Percentiles rank a stretch among this genome's conserved stretches.
These are phyloP conservation scores for Pseudogymnoascus sp. DNA, from an alignment of 2,329 filamentous ascomycete species.

Conservation along the genomic window DNA sequence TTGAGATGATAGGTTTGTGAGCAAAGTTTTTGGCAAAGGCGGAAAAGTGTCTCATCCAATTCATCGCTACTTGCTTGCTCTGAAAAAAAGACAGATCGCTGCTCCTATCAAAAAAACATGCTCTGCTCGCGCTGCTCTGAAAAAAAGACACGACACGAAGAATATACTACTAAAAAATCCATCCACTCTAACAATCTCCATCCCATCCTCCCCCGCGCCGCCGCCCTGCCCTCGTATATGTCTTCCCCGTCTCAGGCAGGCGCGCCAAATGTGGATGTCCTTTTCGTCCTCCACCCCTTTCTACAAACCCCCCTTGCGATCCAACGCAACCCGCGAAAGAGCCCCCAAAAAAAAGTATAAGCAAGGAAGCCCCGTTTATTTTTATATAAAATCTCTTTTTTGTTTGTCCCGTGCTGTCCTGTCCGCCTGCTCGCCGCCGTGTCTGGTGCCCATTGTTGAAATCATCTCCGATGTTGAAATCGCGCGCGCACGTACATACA, in stretches of 20 bases:
- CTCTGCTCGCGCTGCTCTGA: not conserved
- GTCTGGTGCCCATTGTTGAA: not conserved
- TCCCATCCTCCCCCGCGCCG: not conserved
- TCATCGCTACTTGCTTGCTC: not conserved
- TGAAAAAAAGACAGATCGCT: too few species aligned
- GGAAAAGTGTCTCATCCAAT: not conserved
- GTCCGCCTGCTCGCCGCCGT: not conserved
- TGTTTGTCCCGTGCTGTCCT: not conserved
- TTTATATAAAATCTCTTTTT: not conserved
- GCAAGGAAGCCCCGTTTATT: not conserved
- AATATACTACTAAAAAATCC: not conserved
- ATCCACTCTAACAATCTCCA: not conserved
- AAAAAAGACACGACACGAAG: not conserved
- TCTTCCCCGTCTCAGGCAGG: not conserved
- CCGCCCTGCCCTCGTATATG: not conserved
- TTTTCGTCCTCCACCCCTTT: not conserved
- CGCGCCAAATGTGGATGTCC: not conserved
- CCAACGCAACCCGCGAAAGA: not conserved
- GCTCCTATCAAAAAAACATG: not conserved
- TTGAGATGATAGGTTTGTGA: not conserved
- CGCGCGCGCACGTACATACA: conserved; percentile 4
- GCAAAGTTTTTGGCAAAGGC: not conserved
- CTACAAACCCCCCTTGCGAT: not conserved
- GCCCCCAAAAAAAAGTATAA: not conserved
- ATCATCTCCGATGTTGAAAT: conserved; percentile 7